Conservation (phyloP, 306 rosid species). For the Vigna reflexopilosa region DNA sequence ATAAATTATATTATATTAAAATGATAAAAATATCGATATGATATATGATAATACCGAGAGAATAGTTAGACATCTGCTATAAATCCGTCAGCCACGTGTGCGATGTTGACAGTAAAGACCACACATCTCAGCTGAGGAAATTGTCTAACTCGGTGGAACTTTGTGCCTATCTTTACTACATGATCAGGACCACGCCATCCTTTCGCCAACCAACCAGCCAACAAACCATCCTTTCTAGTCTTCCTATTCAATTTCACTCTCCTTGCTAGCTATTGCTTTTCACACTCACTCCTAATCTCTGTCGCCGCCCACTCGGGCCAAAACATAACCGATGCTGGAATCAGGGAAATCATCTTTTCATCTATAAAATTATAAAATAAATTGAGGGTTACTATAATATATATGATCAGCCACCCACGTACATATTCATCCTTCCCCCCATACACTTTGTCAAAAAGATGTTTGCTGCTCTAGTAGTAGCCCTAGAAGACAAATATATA, state of each 20-base stretch:
- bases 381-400: background rate
- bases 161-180: conserved; percentile 23
- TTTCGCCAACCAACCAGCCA: conserved; percentile 18
- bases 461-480: conserved; percentile 51
- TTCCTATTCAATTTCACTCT: background rate
- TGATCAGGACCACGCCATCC: conserved; percentile 43
- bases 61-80: conserved; percentile 26
- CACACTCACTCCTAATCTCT: conserved; percentile 11
- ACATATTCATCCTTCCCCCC: conserved; percentile 58
- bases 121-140: conserved; percentile 43
- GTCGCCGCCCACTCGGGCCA: conserved; percentile 15
- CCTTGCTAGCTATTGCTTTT: conserved; percentile 12
- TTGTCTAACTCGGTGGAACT: conserved; percentile 40
- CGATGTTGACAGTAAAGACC: conserved; percentile 48
- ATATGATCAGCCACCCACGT: conserved; percentile 39
- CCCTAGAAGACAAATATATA: conserved; percentile 35
- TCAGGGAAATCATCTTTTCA: conserved; percentile 40
- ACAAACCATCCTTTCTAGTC: too few relatives aligned
- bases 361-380: conserved; percentile 38
- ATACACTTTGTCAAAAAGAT: conserved; percentile 58
- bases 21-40: too few relatives aligned
- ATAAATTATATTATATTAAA: background rate
- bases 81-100: conserved; percentile 52
- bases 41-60: background rate
- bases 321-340: background rate